phyloP scores from a whole-genome alignment of 805 yeast species.

The Metschnikowia orientalis region DNA sequence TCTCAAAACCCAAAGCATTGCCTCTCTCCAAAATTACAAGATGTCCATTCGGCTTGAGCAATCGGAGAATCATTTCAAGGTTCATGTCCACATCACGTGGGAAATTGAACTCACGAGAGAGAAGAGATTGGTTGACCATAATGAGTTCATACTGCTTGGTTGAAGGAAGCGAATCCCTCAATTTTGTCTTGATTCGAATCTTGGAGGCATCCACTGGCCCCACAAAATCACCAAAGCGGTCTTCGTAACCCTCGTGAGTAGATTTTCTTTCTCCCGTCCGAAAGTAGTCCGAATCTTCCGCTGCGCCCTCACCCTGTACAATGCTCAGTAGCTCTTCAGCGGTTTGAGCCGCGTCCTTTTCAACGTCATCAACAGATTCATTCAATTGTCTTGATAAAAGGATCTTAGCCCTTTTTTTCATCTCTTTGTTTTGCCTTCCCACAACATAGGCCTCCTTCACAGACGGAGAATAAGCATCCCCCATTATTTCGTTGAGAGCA shows the following conservation, averaged over 20 bases:
- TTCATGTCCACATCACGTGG: slow-evolving; percentile 72
- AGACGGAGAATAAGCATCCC: slow-evolving; percentile 54
- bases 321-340: slow-evolving; percentile 13
- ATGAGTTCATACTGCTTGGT: slow-evolving; percentile 69
- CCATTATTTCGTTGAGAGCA: slow-evolving; percentile 81
- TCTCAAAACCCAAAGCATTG: slow-evolving; percentile 82
- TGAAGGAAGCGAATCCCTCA: slow-evolving; percentile 51
- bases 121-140: slow-evolving; percentile 74
- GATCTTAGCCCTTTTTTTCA: slow-evolving; percentile 78
- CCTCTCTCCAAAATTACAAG: slow-evolving; percentile 84
- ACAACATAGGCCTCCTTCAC: slow-evolving; percentile 68
- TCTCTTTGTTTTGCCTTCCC: slow-evolving; percentile 53
- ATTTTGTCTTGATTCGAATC: slow-evolving; percentile 50
- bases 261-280: not conserved
- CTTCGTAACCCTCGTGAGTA: slow-evolving; percentile 7
- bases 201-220: slow-evolving; percentile 54
- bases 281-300: slow-evolving; percentile 20
- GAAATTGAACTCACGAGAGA: slow-evolving; percentile 54
- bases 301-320: slow-evolving; percentile 7
- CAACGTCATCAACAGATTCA: slow-evolving; percentile 27
- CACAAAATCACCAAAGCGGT: slow-evolving; percentile 21
- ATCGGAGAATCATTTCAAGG: slow-evolving; percentile 52
- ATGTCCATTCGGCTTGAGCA: slow-evolving; percentile 75
- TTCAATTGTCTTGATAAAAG: slow-evolving; percentile 64
- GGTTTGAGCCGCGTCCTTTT: slow-evolving; percentile 17